These are phyloP conservation scores for Xylaria scruposa DNA, from an alignment of 495 filamentous ascomycete genomes.

Conservation along the genomic window DNA sequence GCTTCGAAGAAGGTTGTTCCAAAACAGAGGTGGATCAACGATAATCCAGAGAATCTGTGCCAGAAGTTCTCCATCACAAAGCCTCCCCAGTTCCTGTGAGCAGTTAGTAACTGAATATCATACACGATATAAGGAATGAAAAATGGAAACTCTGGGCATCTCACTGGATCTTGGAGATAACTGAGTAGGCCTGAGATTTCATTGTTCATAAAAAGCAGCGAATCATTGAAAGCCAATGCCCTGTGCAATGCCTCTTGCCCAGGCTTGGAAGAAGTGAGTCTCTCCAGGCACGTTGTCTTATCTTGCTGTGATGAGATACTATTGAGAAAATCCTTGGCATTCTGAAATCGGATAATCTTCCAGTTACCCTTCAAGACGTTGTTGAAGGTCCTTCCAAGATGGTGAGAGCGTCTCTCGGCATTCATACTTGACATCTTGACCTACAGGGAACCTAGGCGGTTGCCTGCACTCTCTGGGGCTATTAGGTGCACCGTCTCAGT, in stretches of 20 bases:
- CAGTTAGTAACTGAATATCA: neutral
- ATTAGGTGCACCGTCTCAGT: neutral
- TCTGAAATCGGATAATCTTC: constrained; percentile 32
- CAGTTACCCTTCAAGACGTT: constrained; percentile 9
- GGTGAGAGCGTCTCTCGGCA: neutral
- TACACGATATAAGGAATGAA: neutral
- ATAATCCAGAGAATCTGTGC: constrained; percentile 58
- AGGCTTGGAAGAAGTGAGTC: constrained; percentile 55
- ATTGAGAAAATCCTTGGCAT: constrained; percentile 67
- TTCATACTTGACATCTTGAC: neutral
- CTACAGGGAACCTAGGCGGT: neutral
- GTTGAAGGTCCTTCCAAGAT: neutral
- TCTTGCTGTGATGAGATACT: constrained; percentile 59
- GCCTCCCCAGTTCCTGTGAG: constrained; percentile 49
- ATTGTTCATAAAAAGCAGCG: constrained; percentile 58
- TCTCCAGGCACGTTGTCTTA: constrained; percentile 59
- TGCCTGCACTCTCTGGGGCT: neutral
- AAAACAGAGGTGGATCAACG: constrained; percentile 66
- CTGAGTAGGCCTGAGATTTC: constrained; percentile 44
- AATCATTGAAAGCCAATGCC: constrained; percentile 57
- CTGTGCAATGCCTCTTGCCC: constrained; percentile 57
- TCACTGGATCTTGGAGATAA: constrained; percentile 47
- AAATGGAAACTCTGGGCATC: neutral
- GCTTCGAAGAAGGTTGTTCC: constrained; percentile 60
- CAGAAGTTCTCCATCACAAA: constrained; percentile 64